Conservation (phyloP, 139 green algal genomes). For the Micractinium sp. region DNA sequence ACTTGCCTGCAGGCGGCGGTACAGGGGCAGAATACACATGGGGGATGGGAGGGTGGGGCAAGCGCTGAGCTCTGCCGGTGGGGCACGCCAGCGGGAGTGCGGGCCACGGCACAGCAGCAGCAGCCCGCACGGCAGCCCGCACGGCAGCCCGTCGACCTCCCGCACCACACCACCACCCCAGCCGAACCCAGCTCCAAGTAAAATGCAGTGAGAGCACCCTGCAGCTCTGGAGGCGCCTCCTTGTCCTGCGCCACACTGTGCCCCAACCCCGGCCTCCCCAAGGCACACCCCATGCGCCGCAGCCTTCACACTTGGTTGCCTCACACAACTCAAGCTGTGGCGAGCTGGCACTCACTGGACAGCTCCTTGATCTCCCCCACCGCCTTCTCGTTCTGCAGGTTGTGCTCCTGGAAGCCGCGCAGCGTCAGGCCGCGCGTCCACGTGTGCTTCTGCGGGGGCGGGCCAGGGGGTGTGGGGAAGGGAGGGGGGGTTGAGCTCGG, state of each 20-base stretch:
- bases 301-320: not conserved
- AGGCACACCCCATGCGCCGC: not conserved
- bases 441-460: constrained; percentile 73
- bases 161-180: too few relatives aligned
- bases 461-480: not conserved
- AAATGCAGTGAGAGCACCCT: not conserved
- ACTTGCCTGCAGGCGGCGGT: constrained; percentile 64
- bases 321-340: too few relatives aligned
- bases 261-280: too few relatives aligned
- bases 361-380: constrained; percentile 85
- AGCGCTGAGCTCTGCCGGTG: too few relatives aligned
- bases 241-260: too few relatives aligned
- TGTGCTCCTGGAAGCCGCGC: constrained; percentile 71
- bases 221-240: not conserved
- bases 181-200: too few relatives aligned
- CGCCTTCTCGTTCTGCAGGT: constrained; percentile 79
- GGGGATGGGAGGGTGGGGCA: not conserved
- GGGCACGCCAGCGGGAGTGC: too few relatives aligned
- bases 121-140: not conserved
- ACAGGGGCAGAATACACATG: not conserved
- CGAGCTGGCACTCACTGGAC: not conserved
- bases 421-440: constrained; percentile 93
- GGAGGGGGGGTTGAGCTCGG: not conserved
- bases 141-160: too few relatives aligned
- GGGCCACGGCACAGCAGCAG: too few relatives aligned